A percentile compares a stretch with the other conserved stretches of the same genome.
Conservation (phyloP, 129 eudicot species). For the Daucus carota region DH1_v3.0 NC_030382.2:42883001-42883500, state of each 20-base stretch:
- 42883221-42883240: neutral
- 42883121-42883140: neutral
- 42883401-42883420: slow-evolving; percentile 23
- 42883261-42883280: slow-evolving; percentile 19
- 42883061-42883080: neutral
- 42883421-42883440: slow-evolving; percentile 10
- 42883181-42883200: neutral
- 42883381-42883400: slow-evolving; percentile 18
- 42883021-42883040: neutral
- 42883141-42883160: neutral
- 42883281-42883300: slow-evolving; percentile 10
- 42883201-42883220: neutral
- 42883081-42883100: neutral
- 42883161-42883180: neutral
- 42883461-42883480: slow-evolving; percentile 25
- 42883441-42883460: slow-evolving; percentile 22
- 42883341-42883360: slow-evolving; percentile 24
- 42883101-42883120: neutral
- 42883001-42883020: neutral
- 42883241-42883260: slow-evolving; percentile 16
- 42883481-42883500: slow-evolving; percentile 23
- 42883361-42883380: slow-evolving; percentile 26
- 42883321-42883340: slow-evolving; percentile 14
- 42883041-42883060: neutral
- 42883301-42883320: slow-evolving; percentile 13